Conservation (phyloP, 129 eudicot species). For the Dittrichia graveolens region DNA sequence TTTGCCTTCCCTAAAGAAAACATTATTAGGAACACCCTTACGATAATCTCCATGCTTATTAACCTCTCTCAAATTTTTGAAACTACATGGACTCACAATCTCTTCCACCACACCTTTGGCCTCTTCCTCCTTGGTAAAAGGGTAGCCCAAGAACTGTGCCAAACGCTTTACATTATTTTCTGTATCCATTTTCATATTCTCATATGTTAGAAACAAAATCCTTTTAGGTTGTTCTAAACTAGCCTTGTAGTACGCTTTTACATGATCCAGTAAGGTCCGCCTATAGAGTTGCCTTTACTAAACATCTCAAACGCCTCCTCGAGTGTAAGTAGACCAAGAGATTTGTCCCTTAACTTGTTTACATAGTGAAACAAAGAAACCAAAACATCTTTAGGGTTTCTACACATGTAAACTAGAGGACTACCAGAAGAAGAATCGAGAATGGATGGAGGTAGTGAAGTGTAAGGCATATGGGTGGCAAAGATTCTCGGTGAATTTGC, state of each 20-base stretch:
- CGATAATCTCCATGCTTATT: constrained; percentile 6
- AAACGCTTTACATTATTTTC: constrained; percentile 20
- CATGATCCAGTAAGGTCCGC: constrained; percentile 28
- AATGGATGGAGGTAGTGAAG: constrained; percentile 38
- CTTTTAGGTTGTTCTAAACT: constrained; percentile 38
- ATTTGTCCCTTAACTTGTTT: constrained; percentile 6
- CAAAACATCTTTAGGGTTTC: constrained; percentile 54
- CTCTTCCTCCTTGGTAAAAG: constrained; percentile 25
- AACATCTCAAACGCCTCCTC: constrained; percentile 35
- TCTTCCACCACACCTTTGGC: not conserved
- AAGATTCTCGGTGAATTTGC: constrained; percentile 31
- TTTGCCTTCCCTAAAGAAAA: constrained; percentile 29
- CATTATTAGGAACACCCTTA: not conserved
- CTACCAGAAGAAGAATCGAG: constrained; percentile 18
- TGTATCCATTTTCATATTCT: constrained; percentile 44
- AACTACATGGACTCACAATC: constrained; percentile 17
- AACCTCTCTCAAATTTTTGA: constrained; percentile 8
- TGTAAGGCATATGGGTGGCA: constrained; percentile 48
- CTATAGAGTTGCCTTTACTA: constrained; percentile 32
- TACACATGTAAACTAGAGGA: constrained; percentile 42
- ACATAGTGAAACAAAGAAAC: constrained; percentile 41
- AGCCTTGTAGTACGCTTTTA: constrained; percentile 33
- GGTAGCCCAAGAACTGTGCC: constrained; percentile 43
- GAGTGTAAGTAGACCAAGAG: not conserved
- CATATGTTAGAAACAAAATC: constrained; percentile 44